phyloP scores from a whole-genome alignment of 2,329 filamentous ascomycete species.

The Trichoderma semiorbis region DNA sequence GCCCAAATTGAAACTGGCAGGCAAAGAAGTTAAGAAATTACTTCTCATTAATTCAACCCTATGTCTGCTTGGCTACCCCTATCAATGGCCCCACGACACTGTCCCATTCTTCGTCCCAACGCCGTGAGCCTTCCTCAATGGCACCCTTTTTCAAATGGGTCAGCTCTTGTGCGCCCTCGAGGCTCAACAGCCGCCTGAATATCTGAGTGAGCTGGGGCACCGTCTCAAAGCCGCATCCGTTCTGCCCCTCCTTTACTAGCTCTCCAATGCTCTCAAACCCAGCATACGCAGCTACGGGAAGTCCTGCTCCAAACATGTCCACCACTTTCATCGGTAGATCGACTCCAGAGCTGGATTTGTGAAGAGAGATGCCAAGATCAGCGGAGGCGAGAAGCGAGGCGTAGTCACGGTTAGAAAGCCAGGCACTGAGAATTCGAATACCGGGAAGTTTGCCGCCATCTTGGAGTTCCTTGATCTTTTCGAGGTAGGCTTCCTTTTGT shows the following conservation, averaged over 20 bases:
- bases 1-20: neutral
- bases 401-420: conserved; percentile 82
- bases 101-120: conserved; percentile 96
- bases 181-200: conserved; percentile 61
- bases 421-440: conserved; percentile 74
- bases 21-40: neutral
- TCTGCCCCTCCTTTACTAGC: conserved; percentile 81
- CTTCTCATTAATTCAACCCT: neutral
- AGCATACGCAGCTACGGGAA: conserved; percentile 85
- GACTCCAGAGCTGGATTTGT: conserved; percentile 90
- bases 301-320: conserved; percentile 94
- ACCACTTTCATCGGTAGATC: conserved; percentile 99
- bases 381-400: conserved; percentile 78
- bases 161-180: conserved; percentile 52
- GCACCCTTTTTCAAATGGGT: conserved; percentile 65
- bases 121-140: conserved; percentile 64
- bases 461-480: conserved; percentile 60
- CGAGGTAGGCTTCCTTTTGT: conserved; percentile 71
- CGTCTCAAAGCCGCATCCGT: conserved; percentile 80
- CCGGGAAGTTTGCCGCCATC: conserved; percentile 61
- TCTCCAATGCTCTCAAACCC: conserved; percentile 86
- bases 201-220: conserved; percentile 61
- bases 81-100: conserved; percentile 72
- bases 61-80: conserved; percentile 37
- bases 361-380: conserved; percentile 85